Conservation (phyloP, 441 rosid genomes). For the Flueggea neowawraea region DNA sequence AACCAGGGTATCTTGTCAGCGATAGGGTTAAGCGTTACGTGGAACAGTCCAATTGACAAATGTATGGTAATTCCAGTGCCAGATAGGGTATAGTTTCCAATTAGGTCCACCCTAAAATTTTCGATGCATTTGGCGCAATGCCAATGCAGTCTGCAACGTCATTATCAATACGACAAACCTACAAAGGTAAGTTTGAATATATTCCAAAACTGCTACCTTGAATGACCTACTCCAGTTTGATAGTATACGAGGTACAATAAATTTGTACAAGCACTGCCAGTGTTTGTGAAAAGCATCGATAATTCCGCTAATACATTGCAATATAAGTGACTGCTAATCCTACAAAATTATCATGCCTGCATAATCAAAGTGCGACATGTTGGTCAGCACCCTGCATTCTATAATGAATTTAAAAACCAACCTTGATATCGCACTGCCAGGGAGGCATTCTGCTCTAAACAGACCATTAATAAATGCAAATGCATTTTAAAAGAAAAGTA, state of each 20-base stretch:
- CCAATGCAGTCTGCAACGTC: neutral
- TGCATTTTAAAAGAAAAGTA: neutral
- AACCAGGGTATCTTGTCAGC: conserved; percentile 9
- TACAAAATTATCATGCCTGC: neutral
- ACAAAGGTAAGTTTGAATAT: neutral
- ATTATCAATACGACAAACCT: conserved; percentile 2
- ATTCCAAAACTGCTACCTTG: neutral
- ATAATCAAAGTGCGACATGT: no score
- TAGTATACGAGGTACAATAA: neutral
- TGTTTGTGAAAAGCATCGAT: neutral
- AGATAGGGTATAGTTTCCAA: conserved; percentile 7
- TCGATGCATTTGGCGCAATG: neutral
- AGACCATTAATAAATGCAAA: neutral
- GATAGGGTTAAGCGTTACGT: conserved; percentile 13
- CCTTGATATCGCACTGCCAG: no score
- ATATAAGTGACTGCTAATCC: neutral
- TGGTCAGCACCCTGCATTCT: no score
- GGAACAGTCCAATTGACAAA: conserved; percentile 19
- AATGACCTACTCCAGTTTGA: neutral
- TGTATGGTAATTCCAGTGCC: conserved; percentile 20
- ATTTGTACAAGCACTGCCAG: neutral
- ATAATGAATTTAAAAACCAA: no score
- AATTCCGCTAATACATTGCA: neutral
- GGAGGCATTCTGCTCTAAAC: neutral
- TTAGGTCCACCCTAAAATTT: neutral